These are phyloP conservation scores for Microascus cirrosus DNA, from an alignment of 2,329 filamentous ascomycete species.

Conservation along the genomic window DNA sequence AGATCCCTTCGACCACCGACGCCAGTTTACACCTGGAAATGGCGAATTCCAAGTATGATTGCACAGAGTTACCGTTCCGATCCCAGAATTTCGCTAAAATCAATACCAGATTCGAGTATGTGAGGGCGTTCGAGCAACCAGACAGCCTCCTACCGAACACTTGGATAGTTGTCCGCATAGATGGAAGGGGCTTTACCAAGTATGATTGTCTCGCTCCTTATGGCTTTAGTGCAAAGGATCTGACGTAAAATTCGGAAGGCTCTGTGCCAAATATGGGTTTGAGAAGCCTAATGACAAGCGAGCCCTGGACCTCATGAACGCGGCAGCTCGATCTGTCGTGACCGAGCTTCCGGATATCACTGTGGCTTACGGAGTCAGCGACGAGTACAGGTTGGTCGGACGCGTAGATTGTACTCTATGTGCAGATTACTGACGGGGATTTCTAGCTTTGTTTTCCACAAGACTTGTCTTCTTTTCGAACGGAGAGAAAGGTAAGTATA, in stretches of 20 bases:
- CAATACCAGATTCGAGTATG: conserved; percentile 72
- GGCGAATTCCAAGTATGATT: conserved; percentile 43
- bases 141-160: conserved; percentile 79
- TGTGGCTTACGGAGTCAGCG: conserved; percentile 85
- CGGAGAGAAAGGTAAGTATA: conserved; percentile 58
- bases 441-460: conserved; percentile 76
- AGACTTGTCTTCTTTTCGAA: conserved; percentile 72
- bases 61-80: not conserved
- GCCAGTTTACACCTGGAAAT: conserved; percentile 17
- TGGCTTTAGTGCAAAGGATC: not conserved
- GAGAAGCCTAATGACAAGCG: conserved; percentile 85
- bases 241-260: conserved; percentile 32
- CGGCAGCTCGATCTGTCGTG: conserved; percentile 75
- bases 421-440: not conserved
- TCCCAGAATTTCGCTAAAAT: conserved; percentile 1
- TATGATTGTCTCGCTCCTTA: conserved; percentile 25
- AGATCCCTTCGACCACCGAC: not conserved
- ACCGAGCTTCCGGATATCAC: conserved; percentile 74
- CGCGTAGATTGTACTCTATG: not conserved
- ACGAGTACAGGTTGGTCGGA: conserved; percentile 64
- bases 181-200: conserved; percentile 94
- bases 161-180: conserved; percentile 90
- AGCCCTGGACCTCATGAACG: conserved; percentile 89
- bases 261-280: conserved; percentile 75
- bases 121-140: conserved; percentile 75